Evolutionary conservation across 1,284 basidiomycete genomes (phyloP).

Genomic region (Trichosporon coremiiforme): DNA sequence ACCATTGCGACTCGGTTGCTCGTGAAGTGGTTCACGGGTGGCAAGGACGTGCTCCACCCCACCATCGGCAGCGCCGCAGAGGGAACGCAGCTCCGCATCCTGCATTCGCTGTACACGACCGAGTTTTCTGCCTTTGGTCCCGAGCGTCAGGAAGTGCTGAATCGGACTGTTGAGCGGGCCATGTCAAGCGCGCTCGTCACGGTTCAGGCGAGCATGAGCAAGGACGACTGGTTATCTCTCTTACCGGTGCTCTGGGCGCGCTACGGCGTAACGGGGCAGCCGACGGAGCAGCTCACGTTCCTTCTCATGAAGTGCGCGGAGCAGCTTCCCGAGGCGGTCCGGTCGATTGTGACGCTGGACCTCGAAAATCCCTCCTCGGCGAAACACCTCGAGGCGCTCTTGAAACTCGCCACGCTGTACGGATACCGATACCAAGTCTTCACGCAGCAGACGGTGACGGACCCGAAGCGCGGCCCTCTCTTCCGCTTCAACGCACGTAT

Average conservation of each 20-base stretch:
- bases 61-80: not conserved
- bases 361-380: conserved; percentile 28
- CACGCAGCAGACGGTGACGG: conserved; percentile 40
- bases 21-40: conserved; percentile 24
- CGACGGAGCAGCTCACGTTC: conserved; percentile 33
- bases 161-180: conserved; percentile 2
- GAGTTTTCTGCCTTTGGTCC: not conserved
- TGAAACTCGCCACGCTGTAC: conserved; percentile 42
- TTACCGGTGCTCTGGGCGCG: conserved; percentile 43
- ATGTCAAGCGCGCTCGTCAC: conserved; percentile 37
- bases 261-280: conserved; percentile 26
- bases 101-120: conserved; percentile 9
- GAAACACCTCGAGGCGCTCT: conserved; percentile 32
- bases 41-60: not conserved
- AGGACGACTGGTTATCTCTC: conserved; percentile 41
- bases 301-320: conserved; percentile 51
- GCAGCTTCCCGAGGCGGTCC: conserved; percentile 31
- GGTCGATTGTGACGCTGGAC: conserved; percentile 35
- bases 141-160: conserved; percentile 1
- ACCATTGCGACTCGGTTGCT: conserved; percentile 24
- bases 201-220: conserved; percentile 37
- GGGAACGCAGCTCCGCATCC: conserved; percentile 6
- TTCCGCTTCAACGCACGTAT: conserved; percentile 43
- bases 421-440: conserved; percentile 47
- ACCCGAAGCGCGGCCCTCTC: conserved; percentile 39